Evolutionary conservation across 129 eudicot species (phyloP).

Genomic region (Pseudognaphalium luteoalbum): DNA sequence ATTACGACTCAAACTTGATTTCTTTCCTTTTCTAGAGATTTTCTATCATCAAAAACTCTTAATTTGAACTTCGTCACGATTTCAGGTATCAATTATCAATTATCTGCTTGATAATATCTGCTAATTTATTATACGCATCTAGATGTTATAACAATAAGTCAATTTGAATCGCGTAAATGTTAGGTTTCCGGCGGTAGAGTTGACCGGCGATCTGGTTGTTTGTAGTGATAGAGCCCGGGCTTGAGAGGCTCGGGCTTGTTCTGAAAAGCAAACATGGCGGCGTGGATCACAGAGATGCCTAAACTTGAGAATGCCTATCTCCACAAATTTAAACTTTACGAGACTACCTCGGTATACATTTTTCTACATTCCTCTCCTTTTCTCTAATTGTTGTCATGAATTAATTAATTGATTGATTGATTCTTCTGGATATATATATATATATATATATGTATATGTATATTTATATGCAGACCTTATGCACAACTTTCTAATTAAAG

Average conservation of each 20-base stretch:
- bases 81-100: slow-evolving; percentile 22
- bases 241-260: slow-evolving; percentile 47
- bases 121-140: neutral
- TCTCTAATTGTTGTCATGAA: neutral
- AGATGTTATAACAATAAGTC: neutral
- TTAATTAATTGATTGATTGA: too few relatives aligned
- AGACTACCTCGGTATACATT: slow-evolving; percentile 75
- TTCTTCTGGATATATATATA: too few relatives aligned
- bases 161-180: slow-evolving; percentile 1
- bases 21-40: neutral
- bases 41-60: neutral
- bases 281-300: slow-evolving; percentile 34
- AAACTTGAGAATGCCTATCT: slow-evolving; percentile 39
- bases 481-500: too few relatives aligned
- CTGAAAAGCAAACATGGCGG: slow-evolving; percentile 13
- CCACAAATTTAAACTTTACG: slow-evolving; percentile 80
- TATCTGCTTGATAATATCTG: neutral
- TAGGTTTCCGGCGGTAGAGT: slow-evolving; percentile 30
- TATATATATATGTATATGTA: too few relatives aligned
- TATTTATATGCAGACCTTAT: too few relatives aligned
- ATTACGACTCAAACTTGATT: slow-evolving; percentile 3
- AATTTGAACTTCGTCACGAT: neutral
- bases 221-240: slow-evolving; percentile 39
- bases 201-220: slow-evolving; percentile 37
- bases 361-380: neutral